Conservation (phyloP, 192 early-diverging fungal genomes). For the Oehlia diaphana region DNA sequence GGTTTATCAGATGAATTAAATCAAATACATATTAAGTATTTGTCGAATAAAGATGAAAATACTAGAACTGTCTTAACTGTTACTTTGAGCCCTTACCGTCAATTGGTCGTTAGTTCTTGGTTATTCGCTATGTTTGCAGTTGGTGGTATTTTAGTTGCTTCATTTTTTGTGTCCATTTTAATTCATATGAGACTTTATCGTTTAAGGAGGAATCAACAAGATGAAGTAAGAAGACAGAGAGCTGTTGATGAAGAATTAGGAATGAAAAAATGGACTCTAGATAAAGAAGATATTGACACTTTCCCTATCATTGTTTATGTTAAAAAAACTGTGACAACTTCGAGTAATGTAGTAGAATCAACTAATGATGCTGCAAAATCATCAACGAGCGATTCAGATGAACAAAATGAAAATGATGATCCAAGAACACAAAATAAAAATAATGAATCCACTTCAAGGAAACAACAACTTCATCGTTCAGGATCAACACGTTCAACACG, state of each 20-base stretch:
- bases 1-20: background rate
- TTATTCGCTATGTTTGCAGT: constrained; percentile 24
- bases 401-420: background rate
- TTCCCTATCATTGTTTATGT: constrained; percentile 1
- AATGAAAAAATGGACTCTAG: constrained; percentile 24
- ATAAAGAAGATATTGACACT: background rate
- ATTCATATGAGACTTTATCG: constrained; percentile 20
- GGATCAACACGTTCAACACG: background rate
- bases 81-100: background rate
- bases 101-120: constrained; percentile 1
- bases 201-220: background rate
- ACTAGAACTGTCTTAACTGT: background rate
- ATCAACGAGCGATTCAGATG: background rate
- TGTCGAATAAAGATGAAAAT: background rate
- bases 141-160: constrained; percentile 14
- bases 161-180: constrained; percentile 14
- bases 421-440: background rate
- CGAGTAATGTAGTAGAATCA: no score
- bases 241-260: background rate
- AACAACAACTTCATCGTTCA: background rate
- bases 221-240: constrained; percentile 8
- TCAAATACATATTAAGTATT: background rate
- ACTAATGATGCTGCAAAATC: no score
- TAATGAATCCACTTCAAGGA: background rate
- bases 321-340: background rate